Base-by-base conservation (phyloP, 805 yeast species). In the Teunomyces funiuensis region DNA sequence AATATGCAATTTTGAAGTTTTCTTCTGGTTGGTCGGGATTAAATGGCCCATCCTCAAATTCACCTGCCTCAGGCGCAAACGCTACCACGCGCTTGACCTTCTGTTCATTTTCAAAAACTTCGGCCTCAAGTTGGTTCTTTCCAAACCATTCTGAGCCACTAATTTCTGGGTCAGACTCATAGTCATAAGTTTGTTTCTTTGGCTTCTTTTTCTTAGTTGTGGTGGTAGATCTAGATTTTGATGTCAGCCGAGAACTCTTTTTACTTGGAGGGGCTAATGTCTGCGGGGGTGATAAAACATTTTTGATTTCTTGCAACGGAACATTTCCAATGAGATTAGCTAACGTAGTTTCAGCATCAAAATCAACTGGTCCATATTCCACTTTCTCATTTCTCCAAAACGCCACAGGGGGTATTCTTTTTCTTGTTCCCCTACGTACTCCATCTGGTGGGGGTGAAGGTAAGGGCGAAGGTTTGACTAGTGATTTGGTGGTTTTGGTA, bases 341-440 rank as follows among this genome's bases (percentile, higher is more conserved):
- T 26, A 68, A 50, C 2, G 70, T 65, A 14, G 71, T 64, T 40
- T 77, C 77, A 4, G 76, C 72, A 42, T 73, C 75, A 13, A 72
- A 67, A 28, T 48, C 26, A 5, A 70, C 68, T 27, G 65, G 47
- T 1, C 65, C 52, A 54, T 85, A 88, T 3, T 85, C 76, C 22
- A 85, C 76, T 45, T 80, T 70, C 61, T 88, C 96, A 54, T 85
- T 86, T 57, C 85, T 77, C 96, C 96, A 88, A 57, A 74, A 85
- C 2, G 88, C 90, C 47, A 88, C 65, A 0, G 95, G 91, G 3
- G 82, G 77, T 5, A 85, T 73, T 46, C 77, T 76, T 0, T 79
- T 76, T 52, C 96, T 71, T 23, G 74, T 69, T 0, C 95, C 85
- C 48, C 86, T 66, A 47, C 95, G 69, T 2, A 77, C 53, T 0